Evolutionary conservation across 2,329 filamentous ascomycete genomes (phyloP).

Genomic region (Aspergillus carbonarius): DNA sequence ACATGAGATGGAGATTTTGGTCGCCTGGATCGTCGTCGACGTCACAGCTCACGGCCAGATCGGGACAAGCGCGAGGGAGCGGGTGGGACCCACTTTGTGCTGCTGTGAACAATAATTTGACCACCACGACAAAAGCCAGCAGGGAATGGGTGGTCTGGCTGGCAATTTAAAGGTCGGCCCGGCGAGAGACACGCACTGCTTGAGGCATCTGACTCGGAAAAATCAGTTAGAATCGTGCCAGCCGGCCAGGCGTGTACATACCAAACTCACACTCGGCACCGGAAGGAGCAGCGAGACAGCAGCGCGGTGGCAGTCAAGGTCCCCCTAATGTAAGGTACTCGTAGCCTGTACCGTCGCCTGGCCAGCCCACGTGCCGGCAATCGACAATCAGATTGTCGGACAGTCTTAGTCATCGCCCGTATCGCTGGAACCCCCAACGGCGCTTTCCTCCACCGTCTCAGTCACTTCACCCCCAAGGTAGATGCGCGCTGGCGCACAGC

Average conservation of each 20-base stretch:
- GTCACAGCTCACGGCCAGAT: constrained; percentile 12
- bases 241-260: not conserved
- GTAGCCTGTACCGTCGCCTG: constrained; percentile 8
- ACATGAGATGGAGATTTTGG: constrained; percentile 1
- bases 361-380: constrained; percentile 10
- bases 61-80: constrained; percentile 12
- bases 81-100: not conserved
- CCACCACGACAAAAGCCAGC: not conserved
- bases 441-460: not conserved
- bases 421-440: not conserved
- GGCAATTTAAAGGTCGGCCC: not conserved
- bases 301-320: not conserved
- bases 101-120: not conserved
- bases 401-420: not conserved
- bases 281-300: not conserved
- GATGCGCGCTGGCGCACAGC: not conserved
- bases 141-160: not conserved
- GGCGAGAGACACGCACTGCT: not conserved
- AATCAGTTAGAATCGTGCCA: not conserved
- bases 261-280: not conserved
- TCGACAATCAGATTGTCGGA: not conserved
- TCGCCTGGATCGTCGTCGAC: constrained; percentile 3
- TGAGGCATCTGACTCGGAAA: not conserved
- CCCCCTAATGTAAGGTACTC: constrained; percentile 3
- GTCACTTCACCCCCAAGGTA: not conserved